Evolutionary conservation across 2,329 filamentous ascomycete genomes (phyloP).

Genomic region (Aureobasidium namibiae): DNA sequence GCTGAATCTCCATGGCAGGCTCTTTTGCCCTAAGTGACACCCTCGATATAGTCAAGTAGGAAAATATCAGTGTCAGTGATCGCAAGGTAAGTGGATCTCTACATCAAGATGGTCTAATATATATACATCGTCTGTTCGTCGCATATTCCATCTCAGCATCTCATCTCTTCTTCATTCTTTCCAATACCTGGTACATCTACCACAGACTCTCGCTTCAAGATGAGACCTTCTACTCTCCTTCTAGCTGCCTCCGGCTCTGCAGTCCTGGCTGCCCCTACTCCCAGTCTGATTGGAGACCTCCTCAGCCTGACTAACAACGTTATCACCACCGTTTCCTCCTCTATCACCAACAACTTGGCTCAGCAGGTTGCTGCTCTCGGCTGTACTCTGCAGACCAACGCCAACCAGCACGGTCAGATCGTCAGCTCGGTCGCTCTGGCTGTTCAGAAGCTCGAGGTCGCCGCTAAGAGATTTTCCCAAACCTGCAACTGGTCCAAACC

Average conservation of each 20-base stretch:
- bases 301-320: background rate
- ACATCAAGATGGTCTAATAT: background rate
- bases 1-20: background rate
- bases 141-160: background rate
- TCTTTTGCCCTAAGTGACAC: background rate
- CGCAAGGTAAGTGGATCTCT: background rate
- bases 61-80: background rate
- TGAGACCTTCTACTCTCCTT: background rate
- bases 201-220: background rate
- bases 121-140: background rate
- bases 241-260: conserved; percentile 12
- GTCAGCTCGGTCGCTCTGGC: background rate
- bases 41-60: background rate
- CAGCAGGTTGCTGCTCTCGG: conserved; percentile 5
- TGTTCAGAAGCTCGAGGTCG: conserved; percentile 12
- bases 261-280: conserved; percentile 8
- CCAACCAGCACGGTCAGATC: conserved; percentile 6
- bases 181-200: background rate
- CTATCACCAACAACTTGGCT: background rate
- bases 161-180: background rate
- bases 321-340: background rate
- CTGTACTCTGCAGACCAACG: conserved; percentile 10
- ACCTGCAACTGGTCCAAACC: conserved; percentile 17
- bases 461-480: conserved; percentile 19
- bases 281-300: background rate